Evolutionary conservation across 1,284 basidiomycete genomes (phyloP).

Genomic region (Puccinia triticina): DNA sequence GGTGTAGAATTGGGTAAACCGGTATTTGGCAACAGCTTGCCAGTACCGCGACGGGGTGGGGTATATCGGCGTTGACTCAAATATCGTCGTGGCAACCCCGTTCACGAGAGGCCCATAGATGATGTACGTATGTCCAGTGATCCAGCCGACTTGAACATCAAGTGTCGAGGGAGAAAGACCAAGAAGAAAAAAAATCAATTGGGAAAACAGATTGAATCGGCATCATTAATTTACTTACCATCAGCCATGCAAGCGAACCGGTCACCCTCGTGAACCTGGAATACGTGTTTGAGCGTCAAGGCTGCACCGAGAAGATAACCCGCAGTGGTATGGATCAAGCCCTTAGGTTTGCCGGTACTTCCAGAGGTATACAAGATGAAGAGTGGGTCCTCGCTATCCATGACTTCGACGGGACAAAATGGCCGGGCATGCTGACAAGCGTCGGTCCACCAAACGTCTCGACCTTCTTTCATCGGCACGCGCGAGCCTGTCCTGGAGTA

Average conservation of each 20-base stretch:
- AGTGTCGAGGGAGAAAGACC: constrained; percentile 23
- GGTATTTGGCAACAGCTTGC: constrained; percentile 90
- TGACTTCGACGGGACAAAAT: constrained; percentile 84
- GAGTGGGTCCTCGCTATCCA: constrained; percentile 88
- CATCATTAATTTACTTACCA: constrained; percentile 55
- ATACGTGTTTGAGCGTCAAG: constrained; percentile 76
- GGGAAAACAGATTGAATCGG: constrained; percentile 54
- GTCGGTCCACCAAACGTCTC: constrained; percentile 98
- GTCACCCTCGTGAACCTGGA: constrained; percentile 76
- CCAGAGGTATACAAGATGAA: constrained; percentile 88
- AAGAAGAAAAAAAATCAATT: constrained; percentile 56
- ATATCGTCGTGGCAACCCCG: constrained; percentile 88
- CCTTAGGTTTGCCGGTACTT: constrained; percentile 95
- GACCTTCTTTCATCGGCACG: constrained; percentile 78
- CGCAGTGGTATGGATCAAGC: constrained; percentile 92
- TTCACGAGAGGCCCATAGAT: constrained; percentile 87
- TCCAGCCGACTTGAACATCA: constrained; percentile 79
- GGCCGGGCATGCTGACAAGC: constrained; percentile 79
- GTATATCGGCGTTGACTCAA: constrained; percentile 96
- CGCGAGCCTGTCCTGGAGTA: constrained; percentile 83
- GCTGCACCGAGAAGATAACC: constrained; percentile 65
- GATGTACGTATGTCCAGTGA: constrained; percentile 97
- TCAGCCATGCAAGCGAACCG: constrained; percentile 97
- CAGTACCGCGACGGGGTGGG: constrained; percentile 95
- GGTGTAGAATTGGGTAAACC: constrained; percentile 71